phyloP scores from a whole-genome alignment of 441 rosid species.

The Erysimum pusillum region DNA sequence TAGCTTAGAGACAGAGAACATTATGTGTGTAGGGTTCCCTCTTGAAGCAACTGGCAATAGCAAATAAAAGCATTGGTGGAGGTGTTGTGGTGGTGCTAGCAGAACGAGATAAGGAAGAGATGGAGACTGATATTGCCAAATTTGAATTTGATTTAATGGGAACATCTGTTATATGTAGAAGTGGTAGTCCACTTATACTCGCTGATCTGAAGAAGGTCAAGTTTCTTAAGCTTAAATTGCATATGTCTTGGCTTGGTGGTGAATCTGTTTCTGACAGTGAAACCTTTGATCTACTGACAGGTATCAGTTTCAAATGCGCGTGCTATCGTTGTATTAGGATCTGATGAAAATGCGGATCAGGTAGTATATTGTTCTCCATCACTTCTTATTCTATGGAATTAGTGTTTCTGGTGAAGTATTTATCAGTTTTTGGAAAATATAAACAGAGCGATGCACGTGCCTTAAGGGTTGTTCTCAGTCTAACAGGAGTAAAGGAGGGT shows the following conservation, averaged over 20 bases:
- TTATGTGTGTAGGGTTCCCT: slow-evolving; percentile 75
- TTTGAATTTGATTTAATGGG: slow-evolving; percentile 95
- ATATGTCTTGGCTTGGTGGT: background rate
- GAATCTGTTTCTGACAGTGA: slow-evolving; percentile 13
- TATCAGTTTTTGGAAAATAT: slow-evolving; percentile 32
- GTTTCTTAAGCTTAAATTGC: background rate
- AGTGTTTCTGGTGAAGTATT: slow-evolving; percentile 30
- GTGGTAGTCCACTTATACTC: slow-evolving; percentile 91
- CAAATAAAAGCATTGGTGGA: slow-evolving; percentile 91
- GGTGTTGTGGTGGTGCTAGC: slow-evolving; percentile 90
- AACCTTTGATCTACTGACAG: slow-evolving; percentile 51
- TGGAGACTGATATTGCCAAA: slow-evolving; percentile 91
- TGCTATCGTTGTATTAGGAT: slow-evolving; percentile 83
- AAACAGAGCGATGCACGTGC: slow-evolving; percentile 93
- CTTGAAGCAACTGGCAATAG: slow-evolving; percentile 92
- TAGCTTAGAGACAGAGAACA: slow-evolving; percentile 8
- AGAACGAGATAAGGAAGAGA: slow-evolving; percentile 94
- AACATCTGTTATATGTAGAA: slow-evolving; percentile 91
- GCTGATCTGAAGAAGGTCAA: slow-evolving; percentile 86
- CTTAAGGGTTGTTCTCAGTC: slow-evolving; percentile 91
- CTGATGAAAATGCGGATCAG: slow-evolving; percentile 98
- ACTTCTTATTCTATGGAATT: slow-evolving; percentile 8
- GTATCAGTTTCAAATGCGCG: slow-evolving; percentile 95
- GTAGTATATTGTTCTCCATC: slow-evolving; percentile 51
- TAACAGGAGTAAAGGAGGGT: slow-evolving; percentile 88